Evolutionary conservation across 495 filamentous ascomycete genomes (phyloP).

Genomic region (Lepidopterella palustris): DNA sequence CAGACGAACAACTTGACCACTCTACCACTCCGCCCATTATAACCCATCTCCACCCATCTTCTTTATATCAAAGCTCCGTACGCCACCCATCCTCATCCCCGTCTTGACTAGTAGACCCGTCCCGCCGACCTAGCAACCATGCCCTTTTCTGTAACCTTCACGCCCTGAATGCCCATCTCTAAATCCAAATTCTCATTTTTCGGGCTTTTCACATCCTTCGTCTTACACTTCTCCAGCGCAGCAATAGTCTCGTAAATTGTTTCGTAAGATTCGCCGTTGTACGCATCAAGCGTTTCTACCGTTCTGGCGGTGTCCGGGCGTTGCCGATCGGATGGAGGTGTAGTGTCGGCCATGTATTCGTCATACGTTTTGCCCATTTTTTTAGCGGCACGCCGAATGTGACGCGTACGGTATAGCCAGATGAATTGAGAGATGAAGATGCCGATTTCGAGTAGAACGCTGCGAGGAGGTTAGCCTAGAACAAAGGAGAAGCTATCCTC

Average conservation of each 20-base stretch:
- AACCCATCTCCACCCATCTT: no score
- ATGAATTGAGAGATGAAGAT: slow-evolving; percentile 63
- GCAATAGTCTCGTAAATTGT: not conserved
- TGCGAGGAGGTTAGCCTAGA: slow-evolving; percentile 22
- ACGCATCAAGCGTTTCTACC: slow-evolving; percentile 8
- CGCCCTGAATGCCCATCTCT: not conserved
- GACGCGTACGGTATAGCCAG: slow-evolving; percentile 60
- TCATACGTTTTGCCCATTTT: slow-evolving; percentile 54
- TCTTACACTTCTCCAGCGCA: slow-evolving; percentile 6
- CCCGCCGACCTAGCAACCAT: no score
- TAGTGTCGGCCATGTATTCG: slow-evolving; percentile 46
- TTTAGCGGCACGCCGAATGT: slow-evolving; percentile 52
- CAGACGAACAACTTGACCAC: no score
- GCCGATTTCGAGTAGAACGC: slow-evolving; percentile 58
- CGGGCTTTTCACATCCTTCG: not conserved
- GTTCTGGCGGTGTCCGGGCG: slow-evolving; percentile 4
- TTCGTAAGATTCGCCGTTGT: not conserved
- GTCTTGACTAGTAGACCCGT: no score
- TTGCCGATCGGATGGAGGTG: not conserved
- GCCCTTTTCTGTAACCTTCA: no score
- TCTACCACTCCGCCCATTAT: no score
- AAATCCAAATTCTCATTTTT: not conserved
- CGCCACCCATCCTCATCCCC: no score
- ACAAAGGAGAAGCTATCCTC: no score
- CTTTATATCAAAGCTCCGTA: no score